Percentiles rank a stretch among this genome's conserved stretches.
phyloP scores from a whole-genome alignment of 1,284 basidiomycete species.

The Mycena sp. region DNA sequence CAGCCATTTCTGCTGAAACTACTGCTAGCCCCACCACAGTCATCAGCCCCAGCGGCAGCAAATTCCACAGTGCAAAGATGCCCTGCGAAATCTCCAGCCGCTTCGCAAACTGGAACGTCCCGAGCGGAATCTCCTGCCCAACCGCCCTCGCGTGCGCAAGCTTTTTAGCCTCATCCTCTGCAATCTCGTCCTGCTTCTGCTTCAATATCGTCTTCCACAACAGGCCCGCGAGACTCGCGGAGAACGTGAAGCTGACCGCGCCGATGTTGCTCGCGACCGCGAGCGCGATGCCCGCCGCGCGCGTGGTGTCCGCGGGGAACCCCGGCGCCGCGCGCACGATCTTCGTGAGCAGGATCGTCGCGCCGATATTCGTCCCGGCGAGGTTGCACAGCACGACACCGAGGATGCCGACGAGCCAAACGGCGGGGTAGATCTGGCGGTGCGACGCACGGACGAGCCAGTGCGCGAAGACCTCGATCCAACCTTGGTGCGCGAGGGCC shows the following conservation, averaged over 20 bases:
- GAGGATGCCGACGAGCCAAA: slow-evolving; percentile 66
- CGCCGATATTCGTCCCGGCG: slow-evolving; percentile 95
- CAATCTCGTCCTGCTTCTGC: slow-evolving; percentile 61
- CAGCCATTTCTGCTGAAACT: slow-evolving; percentile 71
- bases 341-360: slow-evolving; percentile 86
- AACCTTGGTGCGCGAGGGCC: slow-evolving; percentile 83
- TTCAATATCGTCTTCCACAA: slow-evolving; percentile 87
- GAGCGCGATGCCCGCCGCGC: slow-evolving; percentile 56
- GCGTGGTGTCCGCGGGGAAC: slow-evolving; percentile 42
- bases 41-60: slow-evolving; percentile 65
- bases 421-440: slow-evolving; percentile 56
- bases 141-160: not conserved
- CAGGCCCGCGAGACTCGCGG: slow-evolving; percentile 89
- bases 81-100: slow-evolving; percentile 65
- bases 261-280: slow-evolving; percentile 88
- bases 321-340: slow-evolving; percentile 48
- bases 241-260: slow-evolving; percentile 91
- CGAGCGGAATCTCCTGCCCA: not conserved
- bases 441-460: slow-evolving; percentile 68
- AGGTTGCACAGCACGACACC: slow-evolving; percentile 87
- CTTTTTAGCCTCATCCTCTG: slow-evolving; percentile 13
- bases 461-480: slow-evolving; percentile 87
- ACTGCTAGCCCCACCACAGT: slow-evolving; percentile 60
- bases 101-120: slow-evolving; percentile 14
- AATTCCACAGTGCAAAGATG: slow-evolving; percentile 82